Base-by-base conservation (phyloP, 305 asterid genomes). In the Andrographis paniculata region DNA sequence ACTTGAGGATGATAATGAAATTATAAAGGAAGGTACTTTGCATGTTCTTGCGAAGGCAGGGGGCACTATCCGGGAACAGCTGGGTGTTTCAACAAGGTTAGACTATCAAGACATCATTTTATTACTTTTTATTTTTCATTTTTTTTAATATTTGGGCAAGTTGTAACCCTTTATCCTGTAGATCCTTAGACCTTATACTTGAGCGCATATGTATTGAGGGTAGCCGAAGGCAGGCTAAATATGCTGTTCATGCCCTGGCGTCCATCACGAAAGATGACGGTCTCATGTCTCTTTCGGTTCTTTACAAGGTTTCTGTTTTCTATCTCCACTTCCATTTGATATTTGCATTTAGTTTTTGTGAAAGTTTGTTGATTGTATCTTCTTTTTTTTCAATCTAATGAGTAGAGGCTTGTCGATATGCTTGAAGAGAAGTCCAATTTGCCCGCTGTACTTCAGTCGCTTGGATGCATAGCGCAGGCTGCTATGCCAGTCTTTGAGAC, bases 401-500 rank as follows among this genome's bases (percentile, higher is more conserved):
- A 66, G 63, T 72, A 92, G 99, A 84, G 84, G 76, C 95, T 92
- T 23, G 97, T 92, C 63, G 94, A 82, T 64, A 81, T 87, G 97
- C 94, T 92, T 24, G 82, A 66, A 64, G 95, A 92, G 65, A 92
- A 82, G 72, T 72, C 87, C 8, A 82, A 82, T 68, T 67, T 92
- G 65, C 95, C 97, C 55, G 91, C 99, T 70, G 99, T 92, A 30
- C 83, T 92, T 17, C 97, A 92, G 59, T 92, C 97, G 62, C 94
- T 92, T 45, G 99, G 99, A 55, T 92, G 99, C 69, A 84, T 92
- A 66, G 97, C 97, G 22, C 83, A 92, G 71, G 86, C 93, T 28
- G 99, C 97, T 66, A 87, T 87, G 97, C 80, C 99, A 45, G 94
- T 92, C 58, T 92, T 87, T 59, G 99, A 92, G 69, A 92, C 99